phyloP scores from a whole-genome alignment of 345 rosid genomes.

The Hypericum androsaemum region DNA sequence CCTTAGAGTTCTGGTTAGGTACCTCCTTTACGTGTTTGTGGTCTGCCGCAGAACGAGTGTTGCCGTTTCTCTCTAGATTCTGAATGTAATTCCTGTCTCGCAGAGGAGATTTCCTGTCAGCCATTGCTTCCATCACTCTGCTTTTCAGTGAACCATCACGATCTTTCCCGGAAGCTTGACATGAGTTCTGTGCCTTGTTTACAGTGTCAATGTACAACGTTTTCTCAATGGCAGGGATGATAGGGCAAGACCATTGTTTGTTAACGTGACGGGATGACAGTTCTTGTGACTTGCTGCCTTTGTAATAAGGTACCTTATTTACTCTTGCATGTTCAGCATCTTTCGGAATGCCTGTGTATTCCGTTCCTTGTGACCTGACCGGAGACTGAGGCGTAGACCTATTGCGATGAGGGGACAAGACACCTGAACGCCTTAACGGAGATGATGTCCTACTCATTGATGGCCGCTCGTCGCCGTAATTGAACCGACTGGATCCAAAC shows the following conservation, averaged over 20 bases:
- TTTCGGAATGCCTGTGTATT: slow-evolving; percentile 43
- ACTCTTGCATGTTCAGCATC: slow-evolving; percentile 40
- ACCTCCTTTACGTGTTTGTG: slow-evolving; percentile 16
- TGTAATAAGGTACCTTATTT: slow-evolving; percentile 25
- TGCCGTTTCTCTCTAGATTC: slow-evolving; percentile 13
- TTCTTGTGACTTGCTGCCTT: slow-evolving; percentile 42
- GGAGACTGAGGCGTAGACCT: slow-evolving; percentile 41
- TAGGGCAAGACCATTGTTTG: slow-evolving; percentile 25
- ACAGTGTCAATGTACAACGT: slow-evolving; percentile 55
- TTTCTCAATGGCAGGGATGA: slow-evolving; percentile 47
- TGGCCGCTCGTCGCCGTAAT: slow-evolving; percentile 26
- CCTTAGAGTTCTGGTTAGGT: slow-evolving; percentile 20
- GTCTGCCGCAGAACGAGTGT: too few species aligned
- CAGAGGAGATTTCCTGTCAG: slow-evolving; percentile 9
- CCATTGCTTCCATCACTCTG: slow-evolving; percentile 16
- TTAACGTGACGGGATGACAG: slow-evolving; percentile 18
- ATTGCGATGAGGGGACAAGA: slow-evolving; percentile 44
- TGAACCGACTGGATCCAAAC: slow-evolving; percentile 34
- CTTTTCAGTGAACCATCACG: slow-evolving; percentile 10
- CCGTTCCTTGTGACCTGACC: slow-evolving; percentile 24
- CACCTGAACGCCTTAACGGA: slow-evolving; percentile 43
- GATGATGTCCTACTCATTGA: slow-evolving; percentile 30
- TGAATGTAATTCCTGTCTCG: slow-evolving; percentile 20
- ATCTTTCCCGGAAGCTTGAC: slow-evolving; percentile 13
- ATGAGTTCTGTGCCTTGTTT: slow-evolving; percentile 22